A percentile compares a stretch with the other conserved stretches of the same genome.
These are phyloP conservation scores for Candida berthetii DNA, from an alignment of 805 yeast genomes.

Conservation along the genomic window DNA sequence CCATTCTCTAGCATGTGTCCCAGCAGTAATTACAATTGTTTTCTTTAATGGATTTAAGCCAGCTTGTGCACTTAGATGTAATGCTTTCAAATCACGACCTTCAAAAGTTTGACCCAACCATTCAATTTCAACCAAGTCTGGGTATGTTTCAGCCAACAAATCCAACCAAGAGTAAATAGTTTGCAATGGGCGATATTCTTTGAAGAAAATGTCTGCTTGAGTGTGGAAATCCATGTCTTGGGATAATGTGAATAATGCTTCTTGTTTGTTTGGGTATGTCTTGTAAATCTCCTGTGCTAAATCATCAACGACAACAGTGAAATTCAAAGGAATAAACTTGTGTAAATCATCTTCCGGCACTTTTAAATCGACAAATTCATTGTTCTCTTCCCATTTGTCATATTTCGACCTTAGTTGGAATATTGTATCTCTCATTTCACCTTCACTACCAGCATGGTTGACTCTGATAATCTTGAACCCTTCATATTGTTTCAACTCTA, in stretches of 20 bases:
- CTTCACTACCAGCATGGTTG: background rate
- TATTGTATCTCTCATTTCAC: conserved; percentile 1
- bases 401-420: conserved; percentile 7
- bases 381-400: conserved; percentile 46
- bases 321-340: conserved; percentile 5
- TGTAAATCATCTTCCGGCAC: conserved; percentile 8
- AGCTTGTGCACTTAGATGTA: conserved; percentile 52
- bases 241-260: background rate
- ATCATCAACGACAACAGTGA: conserved; percentile 45
- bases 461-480: conserved; percentile 13
- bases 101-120: conserved; percentile 72
- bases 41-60: conserved; percentile 38
- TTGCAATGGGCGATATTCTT: conserved; percentile 58
- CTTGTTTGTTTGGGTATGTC: conserved; percentile 35
- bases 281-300: conserved; percentile 51
- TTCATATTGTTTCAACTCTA: conserved; percentile 16
- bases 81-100: conserved; percentile 61
- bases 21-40: conserved; percentile 75
- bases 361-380: conserved; percentile 40
- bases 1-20: conserved; percentile 92
- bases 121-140: conserved; percentile 57
- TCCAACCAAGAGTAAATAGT: conserved; percentile 73
- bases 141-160: conserved; percentile 51
- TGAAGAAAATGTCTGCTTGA: conserved; percentile 54
- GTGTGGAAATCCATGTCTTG: conserved; percentile 7